phyloP scores from a whole-genome alignment of 257 asterid species.

The Oldenlandia corymbosa region DNA sequence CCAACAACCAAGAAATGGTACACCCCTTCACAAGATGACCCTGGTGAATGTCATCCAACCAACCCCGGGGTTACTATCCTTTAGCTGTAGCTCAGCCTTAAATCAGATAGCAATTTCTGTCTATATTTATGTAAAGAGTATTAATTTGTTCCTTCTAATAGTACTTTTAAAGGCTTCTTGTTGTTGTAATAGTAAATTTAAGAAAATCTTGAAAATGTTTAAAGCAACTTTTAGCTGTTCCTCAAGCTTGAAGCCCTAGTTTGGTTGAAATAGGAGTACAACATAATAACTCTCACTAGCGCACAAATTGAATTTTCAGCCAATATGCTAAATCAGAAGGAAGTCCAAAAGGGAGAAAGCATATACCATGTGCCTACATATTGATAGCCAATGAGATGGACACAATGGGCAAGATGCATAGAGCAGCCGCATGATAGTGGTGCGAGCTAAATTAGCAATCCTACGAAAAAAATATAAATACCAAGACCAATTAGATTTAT shows the following conservation, averaged over 20 bases:
- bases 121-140: too few species aligned
- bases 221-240: not conserved
- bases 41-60: not conserved
- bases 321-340: not conserved
- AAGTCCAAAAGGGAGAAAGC: conserved; percentile 14
- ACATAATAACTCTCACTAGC: not conserved
- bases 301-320: not conserved
- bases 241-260: not conserved
- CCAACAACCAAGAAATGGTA: not conserved
- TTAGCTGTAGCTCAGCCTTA: not conserved
- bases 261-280: not conserved
- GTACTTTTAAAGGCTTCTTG: too few species aligned
- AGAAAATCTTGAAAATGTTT: too few species aligned
- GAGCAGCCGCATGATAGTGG: conserved; percentile 80
- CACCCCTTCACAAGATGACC: conserved; percentile 4
- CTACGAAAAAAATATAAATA: conserved; percentile 39
- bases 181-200: too few species aligned
- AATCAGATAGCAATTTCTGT: not conserved
- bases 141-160: too few species aligned
- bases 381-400: conserved; percentile 91
- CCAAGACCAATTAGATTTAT: not conserved
- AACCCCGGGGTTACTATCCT: too few species aligned
- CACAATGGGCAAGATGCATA: conserved; percentile 82
- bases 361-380: conserved; percentile 82
- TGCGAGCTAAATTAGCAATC: conserved; percentile 81